Conservation (phyloP, 2,329 filamentous ascomycete genomes). For the Triangularia verruculosa region DNA sequence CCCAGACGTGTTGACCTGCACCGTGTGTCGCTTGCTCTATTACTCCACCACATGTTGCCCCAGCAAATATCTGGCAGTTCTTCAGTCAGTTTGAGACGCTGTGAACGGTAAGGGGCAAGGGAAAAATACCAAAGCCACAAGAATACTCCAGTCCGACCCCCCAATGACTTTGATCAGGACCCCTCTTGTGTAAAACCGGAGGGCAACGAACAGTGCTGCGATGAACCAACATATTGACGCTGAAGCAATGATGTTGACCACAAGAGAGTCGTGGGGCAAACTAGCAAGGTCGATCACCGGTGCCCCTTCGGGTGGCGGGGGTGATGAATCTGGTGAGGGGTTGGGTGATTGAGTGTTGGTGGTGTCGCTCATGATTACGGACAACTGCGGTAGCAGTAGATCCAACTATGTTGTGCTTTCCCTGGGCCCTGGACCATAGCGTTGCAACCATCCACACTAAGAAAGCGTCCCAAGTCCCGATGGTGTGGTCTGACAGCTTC, state of each 20-base stretch:
- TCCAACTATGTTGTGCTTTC: not conserved
- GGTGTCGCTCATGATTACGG: constrained; percentile 14
- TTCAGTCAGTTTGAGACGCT: constrained; percentile 4
- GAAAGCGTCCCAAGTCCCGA: not conserved
- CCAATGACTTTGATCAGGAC: constrained; percentile 38
- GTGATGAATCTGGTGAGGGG: constrained; percentile 1
- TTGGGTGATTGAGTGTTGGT: not conserved
- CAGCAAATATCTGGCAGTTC: constrained; percentile 26
- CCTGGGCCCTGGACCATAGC: not conserved
- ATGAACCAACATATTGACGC: constrained; percentile 29
- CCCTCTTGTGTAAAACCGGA: constrained; percentile 39
- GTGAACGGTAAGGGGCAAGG: not conserved
- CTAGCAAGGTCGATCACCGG: constrained; percentile 6
- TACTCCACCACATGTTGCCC: constrained; percentile 24
- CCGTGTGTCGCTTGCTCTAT: constrained; percentile 27
- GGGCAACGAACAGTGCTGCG: constrained; percentile 33
- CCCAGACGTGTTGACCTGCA: constrained; percentile 26
- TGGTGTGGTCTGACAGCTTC: not conserved
- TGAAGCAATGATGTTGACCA: constrained; percentile 27
- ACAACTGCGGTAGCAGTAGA: not conserved
- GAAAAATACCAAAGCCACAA: constrained; percentile 31
- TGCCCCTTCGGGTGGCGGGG: not conserved
- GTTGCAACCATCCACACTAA: not conserved
- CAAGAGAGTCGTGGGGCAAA: constrained; percentile 23
- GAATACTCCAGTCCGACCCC: constrained; percentile 37